Base-by-base conservation (phyloP, 139 green algal genomes). In the Asterochloris erici region DNA sequence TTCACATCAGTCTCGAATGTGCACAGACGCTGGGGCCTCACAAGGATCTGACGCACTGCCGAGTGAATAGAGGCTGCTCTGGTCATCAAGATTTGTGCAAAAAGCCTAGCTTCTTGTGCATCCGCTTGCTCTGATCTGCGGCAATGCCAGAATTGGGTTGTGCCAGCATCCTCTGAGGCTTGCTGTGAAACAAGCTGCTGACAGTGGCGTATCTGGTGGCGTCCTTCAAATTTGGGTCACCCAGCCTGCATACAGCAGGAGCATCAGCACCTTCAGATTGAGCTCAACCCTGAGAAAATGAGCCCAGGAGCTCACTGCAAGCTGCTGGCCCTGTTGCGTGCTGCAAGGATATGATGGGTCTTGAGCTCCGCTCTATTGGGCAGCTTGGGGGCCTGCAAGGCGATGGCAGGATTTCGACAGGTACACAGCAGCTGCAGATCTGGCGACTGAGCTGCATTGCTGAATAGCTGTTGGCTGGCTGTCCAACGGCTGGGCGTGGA, bases 1-100 rank as follows among this genome's bases (percentile, higher is more conserved):
- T 77, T 77, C 21, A 15, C 61, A 23, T 64, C 68, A 14, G 82
- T 87, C 13, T 60, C 21, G 1, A 21, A 15, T 21, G 21, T 87
- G 26, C 81, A 87, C 54, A 29, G 77, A 6, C 64, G 77, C 77
- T 85, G 84, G 81, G 81, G 84, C 68, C 26, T 84, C 10, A n/a
- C 10, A 62, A 62, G 23, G 60, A 77, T 26, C 73, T 47, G 23
- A 16, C 47, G 26, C 69, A 17, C 16, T 76, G 28, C 47, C 26
- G 28, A 62, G 14, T 77, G 26, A 62, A 79, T n/a, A 26, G 38
- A 63, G 38, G 23, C 26, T 63, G 21, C 63, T 26, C 29, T 28
- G 16, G 29, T n/a, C 27, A 11, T 9, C 12, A 70, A 80, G 60
- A 80, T n/a, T 17, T 80, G 68, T 80, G 76, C 38, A 70, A 80